Percentiles rank a stretch among this genome's conserved stretches.
Evolutionary conservation across 108 stramenopile genomes (phyloP).

Genomic region (Nitzschia putrida): DNA sequence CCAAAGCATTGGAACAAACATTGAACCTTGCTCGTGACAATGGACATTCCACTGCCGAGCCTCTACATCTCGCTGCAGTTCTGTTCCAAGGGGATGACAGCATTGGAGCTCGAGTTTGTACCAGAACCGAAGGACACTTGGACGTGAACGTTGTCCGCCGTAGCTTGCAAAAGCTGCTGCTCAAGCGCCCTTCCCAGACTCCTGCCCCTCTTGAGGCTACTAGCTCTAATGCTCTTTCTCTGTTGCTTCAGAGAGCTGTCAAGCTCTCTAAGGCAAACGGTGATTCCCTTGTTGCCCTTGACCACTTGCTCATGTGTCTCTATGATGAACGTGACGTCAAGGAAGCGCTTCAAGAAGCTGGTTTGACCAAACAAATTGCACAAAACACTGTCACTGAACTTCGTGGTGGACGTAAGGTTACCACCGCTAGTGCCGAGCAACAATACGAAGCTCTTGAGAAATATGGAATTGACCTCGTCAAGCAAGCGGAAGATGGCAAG

Average conservation of each 20-base stretch:
- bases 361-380: conserved; percentile 69
- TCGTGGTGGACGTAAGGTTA: conserved; percentile 67
- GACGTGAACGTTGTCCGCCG: conserved; percentile 67
- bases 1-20: conserved; percentile 64
- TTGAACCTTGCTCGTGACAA: conserved; percentile 71
- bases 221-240: conserved; percentile 44
- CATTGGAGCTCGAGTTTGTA: conserved; percentile 71
- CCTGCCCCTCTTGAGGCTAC: conserved; percentile 79
- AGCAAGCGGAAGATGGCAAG: conserved; percentile 88
- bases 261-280: conserved; percentile 72
- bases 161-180: conserved; percentile 55
- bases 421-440: conserved; percentile 68
- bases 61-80: conserved; percentile 69
- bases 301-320: conserved; percentile 66
- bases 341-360: conserved; percentile 46
- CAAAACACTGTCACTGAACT: conserved; percentile 62
- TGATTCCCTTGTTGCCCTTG: conserved; percentile 76
- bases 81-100: conserved; percentile 65
- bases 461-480: conserved; percentile 78
- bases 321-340: conserved; percentile 72
- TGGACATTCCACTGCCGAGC: conserved; percentile 73
- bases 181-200: conserved; percentile 74
- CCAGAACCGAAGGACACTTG: conserved; percentile 26
- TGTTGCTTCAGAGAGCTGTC: conserved; percentile 64
- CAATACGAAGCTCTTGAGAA: conserved; percentile 54